A percentile compares a stretch with the other conserved stretches of the same genome.
These are phyloP conservation scores for Jacaranda copaia DNA, from an alignment of 257 asterid species.

Conservation along the genomic window DNA sequence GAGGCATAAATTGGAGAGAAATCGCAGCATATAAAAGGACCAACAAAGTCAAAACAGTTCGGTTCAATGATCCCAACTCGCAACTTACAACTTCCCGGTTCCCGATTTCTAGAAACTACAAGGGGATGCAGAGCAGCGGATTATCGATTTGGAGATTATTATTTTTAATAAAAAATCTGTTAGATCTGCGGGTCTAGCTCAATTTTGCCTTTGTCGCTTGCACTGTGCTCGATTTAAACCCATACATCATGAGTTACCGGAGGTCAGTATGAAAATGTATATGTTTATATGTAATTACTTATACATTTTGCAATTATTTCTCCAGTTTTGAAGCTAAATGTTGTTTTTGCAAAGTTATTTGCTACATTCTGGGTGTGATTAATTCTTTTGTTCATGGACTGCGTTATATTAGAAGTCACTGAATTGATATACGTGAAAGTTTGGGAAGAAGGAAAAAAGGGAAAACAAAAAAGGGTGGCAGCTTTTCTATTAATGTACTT, in stretches of 20 bases:
- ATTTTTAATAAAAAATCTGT: neutral
- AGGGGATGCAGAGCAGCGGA: constrained; percentile 17
- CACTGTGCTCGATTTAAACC: constrained; percentile 13
- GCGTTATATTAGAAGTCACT: neutral
- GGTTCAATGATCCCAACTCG: neutral
- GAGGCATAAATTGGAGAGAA: constrained; percentile 6
- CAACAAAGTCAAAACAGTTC: constrained; percentile 6
- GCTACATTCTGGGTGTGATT: neutral
- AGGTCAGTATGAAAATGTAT: constrained; percentile 46
- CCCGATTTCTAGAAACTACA: constrained; percentile 29
- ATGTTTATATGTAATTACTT: neutral
- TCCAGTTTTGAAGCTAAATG: constrained; percentile 9
- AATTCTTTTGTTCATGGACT: neutral
- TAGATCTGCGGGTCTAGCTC: constrained; percentile 41
- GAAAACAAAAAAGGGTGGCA: neutral
- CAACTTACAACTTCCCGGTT: constrained; percentile 12
- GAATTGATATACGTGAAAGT: constrained; percentile 6
- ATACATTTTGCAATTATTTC: constrained; percentile 17
- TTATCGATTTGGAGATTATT: neutral
- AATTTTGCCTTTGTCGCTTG: neutral
- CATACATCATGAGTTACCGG: constrained; percentile 60
- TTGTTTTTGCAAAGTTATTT: constrained; percentile 26
- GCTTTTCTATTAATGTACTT: neutral
- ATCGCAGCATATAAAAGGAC: neutral
- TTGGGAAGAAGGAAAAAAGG: neutral